These are phyloP conservation scores for Lanmaoa pseudosensibilis DNA, from an alignment of 768 basidiomycete species.

Conservation along the genomic window DNA sequence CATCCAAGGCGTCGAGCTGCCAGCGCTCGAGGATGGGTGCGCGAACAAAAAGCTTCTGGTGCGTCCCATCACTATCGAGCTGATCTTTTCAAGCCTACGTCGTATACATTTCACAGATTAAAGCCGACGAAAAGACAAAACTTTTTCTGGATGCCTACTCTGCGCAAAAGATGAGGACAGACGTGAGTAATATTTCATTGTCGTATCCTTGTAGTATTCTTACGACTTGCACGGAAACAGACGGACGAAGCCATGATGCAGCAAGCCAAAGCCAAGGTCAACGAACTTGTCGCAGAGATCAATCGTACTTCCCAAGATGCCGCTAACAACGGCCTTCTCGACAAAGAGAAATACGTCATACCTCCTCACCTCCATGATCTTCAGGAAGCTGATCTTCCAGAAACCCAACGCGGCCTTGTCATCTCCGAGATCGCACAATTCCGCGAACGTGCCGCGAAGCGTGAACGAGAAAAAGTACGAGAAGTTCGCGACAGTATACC, in stretches of 20 bases:
- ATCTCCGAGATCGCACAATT: slow-evolving; percentile 97
- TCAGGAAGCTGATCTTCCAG: slow-evolving; percentile 94
- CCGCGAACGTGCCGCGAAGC: slow-evolving; percentile 88
- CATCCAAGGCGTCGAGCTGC: slow-evolving; percentile 62
- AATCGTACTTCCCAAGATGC: slow-evolving; percentile 72
- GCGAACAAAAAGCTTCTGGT: slow-evolving; percentile 69
- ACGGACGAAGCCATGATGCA: slow-evolving; percentile 65
- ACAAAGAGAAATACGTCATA: slow-evolving; percentile 86
- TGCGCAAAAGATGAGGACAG: slow-evolving; percentile 73
- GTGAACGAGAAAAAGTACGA: slow-evolving; percentile 84
- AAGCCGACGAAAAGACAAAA: slow-evolving; percentile 95
- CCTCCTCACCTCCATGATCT: slow-evolving; percentile 97
- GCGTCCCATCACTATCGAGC: slow-evolving; percentile 37
- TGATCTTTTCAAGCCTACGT: slow-evolving; percentile 40
- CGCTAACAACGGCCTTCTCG: slow-evolving; percentile 68
- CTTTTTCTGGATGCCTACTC: slow-evolving; percentile 85
- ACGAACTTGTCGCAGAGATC: slow-evolving; percentile 68
- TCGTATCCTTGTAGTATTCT: background rate
- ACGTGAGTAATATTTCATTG: slow-evolving; percentile 51
- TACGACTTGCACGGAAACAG: slow-evolving; percentile 38
- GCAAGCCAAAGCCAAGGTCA: slow-evolving; percentile 63
- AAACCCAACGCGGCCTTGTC: slow-evolving; percentile 87
- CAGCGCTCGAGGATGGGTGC: slow-evolving; percentile 59
- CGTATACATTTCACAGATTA: slow-evolving; percentile 57
- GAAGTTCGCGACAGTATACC: slow-evolving; percentile 67